Percentiles rank a stretch among this genome's conserved stretches.
Conservation (phyloP, 1,284 basidiomycete species). For the Thecaphora thlaspeos region DNA sequence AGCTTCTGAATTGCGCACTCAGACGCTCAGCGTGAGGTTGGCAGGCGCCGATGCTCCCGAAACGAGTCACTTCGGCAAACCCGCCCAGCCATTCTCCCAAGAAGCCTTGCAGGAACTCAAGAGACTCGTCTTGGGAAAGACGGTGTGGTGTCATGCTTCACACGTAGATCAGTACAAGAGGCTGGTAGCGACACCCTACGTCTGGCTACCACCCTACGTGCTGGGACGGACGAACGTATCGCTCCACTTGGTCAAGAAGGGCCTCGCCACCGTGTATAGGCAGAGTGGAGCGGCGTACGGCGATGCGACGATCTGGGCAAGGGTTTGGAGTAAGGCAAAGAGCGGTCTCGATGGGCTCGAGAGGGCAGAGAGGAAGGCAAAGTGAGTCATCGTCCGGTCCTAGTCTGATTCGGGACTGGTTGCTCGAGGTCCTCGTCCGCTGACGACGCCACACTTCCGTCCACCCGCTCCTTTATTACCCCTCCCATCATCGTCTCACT, state of each 20-base stretch:
- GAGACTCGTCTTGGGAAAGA: conserved; percentile 23
- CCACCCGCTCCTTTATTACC: not conserved
- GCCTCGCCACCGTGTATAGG: conserved; percentile 53
- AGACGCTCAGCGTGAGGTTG: conserved; percentile 52
- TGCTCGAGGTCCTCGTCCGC: too few relatives aligned
- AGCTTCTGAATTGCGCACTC: conserved; percentile 10
- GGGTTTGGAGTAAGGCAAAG: conserved; percentile 30
- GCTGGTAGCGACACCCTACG: conserved; percentile 54
- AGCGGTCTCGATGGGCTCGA: conserved; percentile 36
- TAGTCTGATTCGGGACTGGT: too few relatives aligned
- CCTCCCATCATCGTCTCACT: not conserved
- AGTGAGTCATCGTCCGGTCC: too few relatives aligned
- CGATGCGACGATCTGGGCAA: conserved; percentile 37
- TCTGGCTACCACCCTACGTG: conserved; percentile 49
- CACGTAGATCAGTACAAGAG: conserved; percentile 56
- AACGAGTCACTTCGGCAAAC: conserved; percentile 53
- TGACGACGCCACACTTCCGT: too few relatives aligned
- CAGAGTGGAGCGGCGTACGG: conserved; percentile 52
- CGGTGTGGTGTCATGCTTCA: conserved; percentile 44
- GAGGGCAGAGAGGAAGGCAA: conserved; percentile 40
- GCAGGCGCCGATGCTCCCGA: conserved; percentile 56
- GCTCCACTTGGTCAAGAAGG: conserved; percentile 44
- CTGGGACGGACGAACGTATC: conserved; percentile 54
- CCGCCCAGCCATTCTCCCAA: conserved; percentile 51
- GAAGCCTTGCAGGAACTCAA: conserved; percentile 49